A percentile compares a stretch with the other conserved stretches of the same genome.
Conservation (phyloP, 2,329 filamentous ascomycete species). For the Trichoderma sp. region DNA sequence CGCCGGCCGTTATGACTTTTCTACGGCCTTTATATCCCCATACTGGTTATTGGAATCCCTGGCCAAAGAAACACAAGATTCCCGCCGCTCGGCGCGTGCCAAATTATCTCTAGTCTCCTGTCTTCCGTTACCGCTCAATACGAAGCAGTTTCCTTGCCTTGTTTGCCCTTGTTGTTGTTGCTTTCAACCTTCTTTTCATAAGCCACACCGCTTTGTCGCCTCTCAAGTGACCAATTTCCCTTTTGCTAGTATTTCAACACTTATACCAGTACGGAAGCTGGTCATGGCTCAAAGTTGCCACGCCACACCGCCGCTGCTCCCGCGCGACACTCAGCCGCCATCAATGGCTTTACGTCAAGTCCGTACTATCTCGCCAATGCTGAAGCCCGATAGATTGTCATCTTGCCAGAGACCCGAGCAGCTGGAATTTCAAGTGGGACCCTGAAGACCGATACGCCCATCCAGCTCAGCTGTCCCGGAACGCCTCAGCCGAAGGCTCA, state of each 20-base stretch:
- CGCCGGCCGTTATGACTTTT: neutral
- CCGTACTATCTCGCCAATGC: neutral
- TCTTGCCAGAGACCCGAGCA: neutral
- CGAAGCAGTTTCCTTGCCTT: neutral
- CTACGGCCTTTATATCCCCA: neutral
- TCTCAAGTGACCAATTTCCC: neutral
- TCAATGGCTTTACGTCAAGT: neutral
- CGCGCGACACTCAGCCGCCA: neutral
- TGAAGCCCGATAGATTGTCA: neutral
- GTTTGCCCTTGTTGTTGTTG: neutral
- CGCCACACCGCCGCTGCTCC: slow-evolving; percentile 1
- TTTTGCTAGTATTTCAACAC: neutral
- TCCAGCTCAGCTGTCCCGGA: slow-evolving; percentile 10
- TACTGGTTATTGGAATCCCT: neutral
- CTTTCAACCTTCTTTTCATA: neutral
- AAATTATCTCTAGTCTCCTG: neutral
- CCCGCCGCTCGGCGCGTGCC: slow-evolving; percentile 10
- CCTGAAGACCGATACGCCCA: neutral
- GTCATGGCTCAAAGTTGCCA: neutral
- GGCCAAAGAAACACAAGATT: neutral
- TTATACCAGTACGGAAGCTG: slow-evolving; percentile 10
- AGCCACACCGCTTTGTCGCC: neutral
- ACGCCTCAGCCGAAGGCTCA: neutral
- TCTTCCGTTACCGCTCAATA: slow-evolving; percentile 4
- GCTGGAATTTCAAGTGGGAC: neutral